Base-by-base conservation (phyloP, 257 asterid species). In the Cordia subcordata region DNA sequence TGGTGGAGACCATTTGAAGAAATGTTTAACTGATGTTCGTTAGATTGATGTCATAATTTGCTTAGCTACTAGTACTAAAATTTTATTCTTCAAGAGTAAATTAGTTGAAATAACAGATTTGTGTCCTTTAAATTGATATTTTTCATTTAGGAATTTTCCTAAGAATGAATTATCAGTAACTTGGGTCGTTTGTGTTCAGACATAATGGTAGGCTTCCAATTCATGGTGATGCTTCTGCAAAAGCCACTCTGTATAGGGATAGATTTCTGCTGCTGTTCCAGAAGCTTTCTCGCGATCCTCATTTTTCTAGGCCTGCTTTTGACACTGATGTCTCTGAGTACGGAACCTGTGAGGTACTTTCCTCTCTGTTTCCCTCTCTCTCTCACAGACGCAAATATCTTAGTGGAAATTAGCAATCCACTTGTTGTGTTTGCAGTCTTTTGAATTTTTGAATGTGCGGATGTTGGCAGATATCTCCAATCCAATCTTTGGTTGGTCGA, bases 221-320 rank as follows among this genome's bases (percentile, higher is more conserved):
- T 66, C 94, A 93, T n/a, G 96, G 96, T 6, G 95, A 93, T 77
- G 92, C 99, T 63, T 78, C 92, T 60, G 85, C 94, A 18, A 93
- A 88, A 79, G 94, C 79, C 67, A 70, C 70, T 20, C 69, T 93
- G 42, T 93, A 89, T 68, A 85, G 81, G 71, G 96, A 93, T 73
- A 83, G 97, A 81, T 86, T 93, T 72, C 81, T 82, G 51, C 67
- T 89, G 77, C 75, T 89, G 73, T 79, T 62, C 57, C 99, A 88
- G 71, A 81, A 91, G 79, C 75, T 93, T 58, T 81, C 95, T 65
- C 95, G 96, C 40, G 94, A 88, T 55, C 94, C 99, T 53, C 79
- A 82, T 60, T 92, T 92, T 75, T 77, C 86, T 35, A 78, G 77
- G 75, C 91, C 93, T 37, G 75, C 85, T 51, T 86, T 92, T 83